Percentiles rank a stretch among this genome's conserved stretches.
Conservation (phyloP, 2,329 filamentous ascomycete species). For the Trichoderma atroviride region DNA sequence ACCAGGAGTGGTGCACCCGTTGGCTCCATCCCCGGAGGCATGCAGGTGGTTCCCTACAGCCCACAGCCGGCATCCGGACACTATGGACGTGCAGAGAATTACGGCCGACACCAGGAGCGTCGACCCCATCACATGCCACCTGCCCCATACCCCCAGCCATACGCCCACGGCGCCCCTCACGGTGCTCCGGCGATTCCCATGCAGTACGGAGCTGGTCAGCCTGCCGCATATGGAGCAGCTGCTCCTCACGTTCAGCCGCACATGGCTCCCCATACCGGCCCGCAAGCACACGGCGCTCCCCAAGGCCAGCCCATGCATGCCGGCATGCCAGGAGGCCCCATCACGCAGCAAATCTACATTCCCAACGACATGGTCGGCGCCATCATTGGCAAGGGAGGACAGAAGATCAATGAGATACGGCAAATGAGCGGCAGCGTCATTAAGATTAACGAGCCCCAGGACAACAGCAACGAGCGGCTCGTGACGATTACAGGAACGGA, state of each 20-base stretch:
- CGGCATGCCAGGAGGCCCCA: constrained; percentile 60
- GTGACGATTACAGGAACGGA: constrained; percentile 97
- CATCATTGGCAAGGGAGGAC: constrained; percentile 97
- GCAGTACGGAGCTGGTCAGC: constrained; percentile 73
- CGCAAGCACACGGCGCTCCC: constrained; percentile 64
- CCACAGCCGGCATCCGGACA: constrained; percentile 91
- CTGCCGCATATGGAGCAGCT: constrained; percentile 75
- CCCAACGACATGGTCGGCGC: constrained; percentile 99
- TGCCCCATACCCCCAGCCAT: constrained; percentile 71
- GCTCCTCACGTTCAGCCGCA: constrained; percentile 76
- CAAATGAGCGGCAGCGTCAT: constrained; percentile 97
- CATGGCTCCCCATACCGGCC: constrained; percentile 61
- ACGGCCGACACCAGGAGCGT: constrained; percentile 71
- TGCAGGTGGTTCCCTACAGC: constrained; percentile 98
- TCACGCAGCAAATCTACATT: constrained; percentile 98
- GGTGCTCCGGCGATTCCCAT: constrained; percentile 67
- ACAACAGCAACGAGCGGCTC: constrained; percentile 96
- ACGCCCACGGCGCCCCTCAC: constrained; percentile 65
- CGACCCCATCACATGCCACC: constrained; percentile 76
- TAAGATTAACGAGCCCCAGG: constrained; percentile 99
- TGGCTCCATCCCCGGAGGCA: constrained; percentile 90
- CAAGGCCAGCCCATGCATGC: constrained; percentile 76
- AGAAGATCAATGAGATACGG: constrained; percentile 99
- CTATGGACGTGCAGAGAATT: constrained; percentile 88
- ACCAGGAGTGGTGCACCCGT: constrained; percentile 91